Base-by-base conservation (phyloP, 2,329 filamentous ascomycete species). In the Zasmidium cellare region DNA sequence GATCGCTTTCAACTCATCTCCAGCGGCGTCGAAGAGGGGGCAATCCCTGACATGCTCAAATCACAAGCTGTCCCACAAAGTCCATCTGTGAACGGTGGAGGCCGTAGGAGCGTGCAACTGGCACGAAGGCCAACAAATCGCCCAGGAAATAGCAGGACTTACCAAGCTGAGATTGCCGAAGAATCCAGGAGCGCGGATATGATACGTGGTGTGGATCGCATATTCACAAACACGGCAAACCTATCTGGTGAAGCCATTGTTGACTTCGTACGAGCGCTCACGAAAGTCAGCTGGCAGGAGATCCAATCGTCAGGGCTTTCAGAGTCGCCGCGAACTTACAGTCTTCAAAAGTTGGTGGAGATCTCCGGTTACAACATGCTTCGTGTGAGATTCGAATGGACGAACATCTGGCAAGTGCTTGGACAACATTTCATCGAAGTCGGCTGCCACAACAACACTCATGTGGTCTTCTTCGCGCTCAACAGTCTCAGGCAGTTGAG, bases 361-460 rank as follows among this genome's bases (percentile, higher is more conserved):
- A 97, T 99, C 75, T 96, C 91, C 74, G 97, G 96, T 75, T 99
- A 99, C 84, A 99, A 99, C 79, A 99, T 99, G 94, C 92, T 91
- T 58, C 87, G 94, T 80, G 93, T 99, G 35, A 89, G 94, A 68
- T 97, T 97, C 68, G 94, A 99, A 73, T 99, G 94, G 94, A 96
- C 90, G 12, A 93, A 89, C 68, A 96, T 99, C 59, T 99, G 94
- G 94, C 90, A 90, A 62, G 90, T 99, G 1, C 83, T 99, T n/a
- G 94, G 94, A 14, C 90, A 96, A 71, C 96, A 99, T 72, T 99
- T 99, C 81, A 97, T 97, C 74, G 88, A 92, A 63, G 94, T 99
- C 60, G 96, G 96, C 53, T 97, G 93, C 70, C 92, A 97, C 70
- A 90, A 88, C 69, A 99, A 99, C 76, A 96, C 94, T 12, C 89